phyloP scores from a whole-genome alignment of 1,284 basidiomycete species.

The Trichosporon ovoides region DNA sequence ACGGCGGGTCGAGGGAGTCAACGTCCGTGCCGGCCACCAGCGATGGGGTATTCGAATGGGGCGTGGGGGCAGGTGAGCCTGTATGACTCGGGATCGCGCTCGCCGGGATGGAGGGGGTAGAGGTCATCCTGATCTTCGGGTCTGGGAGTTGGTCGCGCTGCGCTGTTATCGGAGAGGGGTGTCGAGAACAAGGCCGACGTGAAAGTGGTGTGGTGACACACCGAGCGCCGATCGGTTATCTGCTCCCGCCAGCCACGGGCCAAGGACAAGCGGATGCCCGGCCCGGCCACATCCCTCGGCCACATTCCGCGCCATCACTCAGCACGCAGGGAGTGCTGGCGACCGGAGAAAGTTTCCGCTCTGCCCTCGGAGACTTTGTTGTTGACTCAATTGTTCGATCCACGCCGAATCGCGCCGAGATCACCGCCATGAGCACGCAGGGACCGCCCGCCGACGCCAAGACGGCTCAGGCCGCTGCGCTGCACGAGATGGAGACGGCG shows the following conservation, averaged over 20 bases:
- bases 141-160: background rate
- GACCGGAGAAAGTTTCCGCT: background rate
- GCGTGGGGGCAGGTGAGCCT: background rate
- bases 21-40: background rate
- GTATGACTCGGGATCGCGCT: background rate
- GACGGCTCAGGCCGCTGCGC: slow-evolving; percentile 42
- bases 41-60: background rate
- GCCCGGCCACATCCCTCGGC: background rate
- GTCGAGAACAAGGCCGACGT: background rate
- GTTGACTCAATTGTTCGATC: background rate
- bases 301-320: background rate
- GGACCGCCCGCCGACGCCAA: slow-evolving; percentile 46
- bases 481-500: slow-evolving; percentile 42
- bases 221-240: background rate
- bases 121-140: background rate
- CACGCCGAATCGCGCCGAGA: background rate
- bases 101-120: background rate
- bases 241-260: background rate
- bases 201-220: background rate
- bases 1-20: slow-evolving; percentile 18
- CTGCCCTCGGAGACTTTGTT: background rate
- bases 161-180: too few relatives aligned
- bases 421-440: slow-evolving; percentile 34
- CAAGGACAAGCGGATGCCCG: background rate
- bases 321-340: background rate